Percentiles rank a stretch among this genome's conserved stretches.
phyloP scores from a whole-genome alignment of 2,329 filamentous ascomycete genomes.

The Neophaeococcomyces mojaviensis region DNA sequence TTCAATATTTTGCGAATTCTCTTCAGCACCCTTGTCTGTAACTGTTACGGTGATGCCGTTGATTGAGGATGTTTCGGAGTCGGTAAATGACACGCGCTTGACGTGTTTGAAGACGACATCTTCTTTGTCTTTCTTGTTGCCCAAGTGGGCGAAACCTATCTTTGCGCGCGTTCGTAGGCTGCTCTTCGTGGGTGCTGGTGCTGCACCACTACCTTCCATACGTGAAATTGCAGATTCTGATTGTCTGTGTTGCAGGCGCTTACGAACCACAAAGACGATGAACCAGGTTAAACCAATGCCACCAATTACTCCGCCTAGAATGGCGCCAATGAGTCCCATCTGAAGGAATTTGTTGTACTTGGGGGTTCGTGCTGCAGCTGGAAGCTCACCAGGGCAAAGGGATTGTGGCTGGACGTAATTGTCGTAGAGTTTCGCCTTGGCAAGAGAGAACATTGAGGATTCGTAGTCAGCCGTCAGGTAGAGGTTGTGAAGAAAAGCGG shows the following conservation, averaged over 20 bases:
- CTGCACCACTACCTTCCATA: conserved; percentile 2
- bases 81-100: neutral
- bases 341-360: conserved; percentile 13
- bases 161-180: neutral
- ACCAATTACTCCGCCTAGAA: conserved; percentile 26
- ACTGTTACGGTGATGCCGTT: conserved; percentile 4
- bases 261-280: conserved; percentile 11
- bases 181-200: conserved; percentile 1
- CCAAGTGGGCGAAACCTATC: neutral
- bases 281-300: conserved; percentile 22
- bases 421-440: conserved; percentile 31
- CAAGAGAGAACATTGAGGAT: conserved; percentile 33
- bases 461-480: conserved; percentile 41
- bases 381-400: conserved; percentile 32
- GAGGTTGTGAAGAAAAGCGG: conserved; percentile 36
- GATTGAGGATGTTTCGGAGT: conserved; percentile 3
- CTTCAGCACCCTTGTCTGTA: neutral
- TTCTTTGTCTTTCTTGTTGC: neutral
- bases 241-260: conserved; percentile 2
- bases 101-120: neutral
- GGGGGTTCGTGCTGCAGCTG: conserved; percentile 25
- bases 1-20: neutral
- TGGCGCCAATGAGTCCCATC: conserved; percentile 20
- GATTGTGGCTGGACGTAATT: conserved; percentile 35
- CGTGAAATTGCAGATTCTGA: conserved; percentile 1